Percentiles rank a stretch among this genome's conserved stretches.
These are phyloP conservation scores for Penicillium longicatenatum DNA, from an alignment of 495 filamentous ascomycete genomes.

Conservation along the genomic window DNA sequence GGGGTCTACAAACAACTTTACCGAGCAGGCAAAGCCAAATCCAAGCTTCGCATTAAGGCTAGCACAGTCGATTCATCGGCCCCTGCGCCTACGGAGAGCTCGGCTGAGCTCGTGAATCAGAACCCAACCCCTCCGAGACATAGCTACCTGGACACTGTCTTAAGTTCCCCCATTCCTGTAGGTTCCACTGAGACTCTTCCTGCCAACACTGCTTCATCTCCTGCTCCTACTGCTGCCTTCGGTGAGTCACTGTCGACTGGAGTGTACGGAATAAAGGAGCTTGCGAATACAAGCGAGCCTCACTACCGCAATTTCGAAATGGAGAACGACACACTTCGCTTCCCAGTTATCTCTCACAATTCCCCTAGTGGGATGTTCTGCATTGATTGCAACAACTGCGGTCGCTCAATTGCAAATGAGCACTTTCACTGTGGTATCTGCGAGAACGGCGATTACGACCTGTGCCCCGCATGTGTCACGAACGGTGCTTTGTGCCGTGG, in stretches of 20 bases:
- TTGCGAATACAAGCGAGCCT: slow-evolving; percentile 16
- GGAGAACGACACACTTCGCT: slow-evolving; percentile 30
- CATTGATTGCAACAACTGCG: slow-evolving; percentile 93
- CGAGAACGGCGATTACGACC: slow-evolving; percentile 90
- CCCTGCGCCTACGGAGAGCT: slow-evolving; percentile 12
- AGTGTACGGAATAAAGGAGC: background rate
- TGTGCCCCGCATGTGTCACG: slow-evolving; percentile 80
- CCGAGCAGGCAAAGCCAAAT: slow-evolving; percentile 96
- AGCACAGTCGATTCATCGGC: slow-evolving; percentile 40
- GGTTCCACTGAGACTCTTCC: slow-evolving; percentile 16
- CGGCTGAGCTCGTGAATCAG: slow-evolving; percentile 17
- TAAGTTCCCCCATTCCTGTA: slow-evolving; percentile 37
- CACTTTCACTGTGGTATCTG: slow-evolving; percentile 97
- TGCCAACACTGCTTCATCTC: slow-evolving; percentile 6
- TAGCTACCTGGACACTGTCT: slow-evolving; percentile 48
- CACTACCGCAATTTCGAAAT: slow-evolving; percentile 34
- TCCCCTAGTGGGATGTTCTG: slow-evolving; percentile 47
- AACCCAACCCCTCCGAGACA: slow-evolving; percentile 29
- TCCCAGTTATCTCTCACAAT: slow-evolving; percentile 35
- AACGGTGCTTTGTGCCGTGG: slow-evolving; percentile 73
- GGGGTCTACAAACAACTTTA: slow-evolving; percentile 95
- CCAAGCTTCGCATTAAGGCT: slow-evolving; percentile 89
- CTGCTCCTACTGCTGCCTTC: background rate
- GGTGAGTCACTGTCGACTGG: background rate
- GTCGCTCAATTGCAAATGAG: slow-evolving; percentile 69